phyloP scores from a whole-genome alignment of 1,284 basidiomycete species.

The Marasmius sp. region DNA sequence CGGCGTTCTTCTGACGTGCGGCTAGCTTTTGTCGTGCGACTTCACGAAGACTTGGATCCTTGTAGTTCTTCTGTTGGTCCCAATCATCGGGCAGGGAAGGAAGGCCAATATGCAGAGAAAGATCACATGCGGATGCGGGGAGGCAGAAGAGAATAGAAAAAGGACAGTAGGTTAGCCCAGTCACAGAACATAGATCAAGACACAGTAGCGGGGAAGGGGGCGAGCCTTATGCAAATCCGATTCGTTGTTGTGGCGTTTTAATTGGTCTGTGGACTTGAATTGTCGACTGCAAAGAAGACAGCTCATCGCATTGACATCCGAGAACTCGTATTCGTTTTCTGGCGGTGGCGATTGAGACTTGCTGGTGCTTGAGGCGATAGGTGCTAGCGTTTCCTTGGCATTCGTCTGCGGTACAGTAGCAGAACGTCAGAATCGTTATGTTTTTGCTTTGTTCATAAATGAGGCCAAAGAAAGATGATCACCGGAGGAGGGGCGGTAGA shows the following conservation, averaged over 20 bases:
- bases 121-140: slow-evolving; percentile 5
- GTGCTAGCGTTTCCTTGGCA: slow-evolving; percentile 17
- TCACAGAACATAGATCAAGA: slow-evolving; percentile 23
- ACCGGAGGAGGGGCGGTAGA: slow-evolving; percentile 41
- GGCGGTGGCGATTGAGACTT: slow-evolving; percentile 34
- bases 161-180: slow-evolving; percentile 29
- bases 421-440: slow-evolving; percentile 26
- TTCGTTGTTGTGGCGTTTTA: slow-evolving; percentile 85
- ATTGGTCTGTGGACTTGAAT: slow-evolving; percentile 83
- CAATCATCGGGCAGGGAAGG: not conserved
- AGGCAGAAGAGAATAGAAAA: slow-evolving; percentile 20
- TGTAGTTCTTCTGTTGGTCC: slow-evolving; percentile 72
- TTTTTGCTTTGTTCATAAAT: slow-evolving; percentile 19
- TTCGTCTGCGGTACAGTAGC: slow-evolving; percentile 29
- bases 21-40: slow-evolving; percentile 71
- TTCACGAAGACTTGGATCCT: slow-evolving; percentile 68
- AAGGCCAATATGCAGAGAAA: too few species aligned
- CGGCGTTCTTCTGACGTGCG: slow-evolving; percentile 35
- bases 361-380: slow-evolving; percentile 20
- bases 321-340: slow-evolving; percentile 73
- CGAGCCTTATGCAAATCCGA: slow-evolving; percentile 92
- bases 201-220: slow-evolving; percentile 32
- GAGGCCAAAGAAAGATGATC: slow-evolving; percentile 31
- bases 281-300: slow-evolving; percentile 90
- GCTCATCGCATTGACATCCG: slow-evolving; percentile 68